Evolutionary conservation across 352 stramenopile species (phyloP).

Genomic region (Pythium myriotylum): DNA sequence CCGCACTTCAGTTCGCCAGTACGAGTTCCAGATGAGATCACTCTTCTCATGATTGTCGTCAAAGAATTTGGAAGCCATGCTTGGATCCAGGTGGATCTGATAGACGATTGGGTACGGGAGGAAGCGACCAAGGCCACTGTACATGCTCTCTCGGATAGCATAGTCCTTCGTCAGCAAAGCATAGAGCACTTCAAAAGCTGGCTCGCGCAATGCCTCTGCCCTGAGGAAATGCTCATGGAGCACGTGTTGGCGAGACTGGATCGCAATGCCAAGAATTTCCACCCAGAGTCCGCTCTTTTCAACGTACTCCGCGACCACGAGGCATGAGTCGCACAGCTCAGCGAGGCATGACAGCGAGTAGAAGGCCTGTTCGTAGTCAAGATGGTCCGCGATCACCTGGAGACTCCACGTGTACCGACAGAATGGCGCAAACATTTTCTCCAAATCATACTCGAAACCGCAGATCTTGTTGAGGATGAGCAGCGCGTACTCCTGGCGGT

Average conservation of each 20-base stretch:
- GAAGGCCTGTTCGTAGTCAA: slow-evolving; percentile 79
- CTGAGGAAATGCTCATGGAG: slow-evolving; percentile 81
- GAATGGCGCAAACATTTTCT: slow-evolving; percentile 75
- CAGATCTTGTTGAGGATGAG: slow-evolving; percentile 85
- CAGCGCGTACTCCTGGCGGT: slow-evolving; percentile 72
- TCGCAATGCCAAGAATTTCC: slow-evolving; percentile 74
- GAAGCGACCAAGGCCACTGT: slow-evolving; percentile 69
- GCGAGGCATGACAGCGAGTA: slow-evolving; percentile 78
- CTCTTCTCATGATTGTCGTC: slow-evolving; percentile 86
- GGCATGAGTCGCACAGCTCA: slow-evolving; percentile 76
- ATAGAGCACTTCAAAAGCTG: slow-evolving; percentile 84
- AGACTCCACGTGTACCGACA: slow-evolving; percentile 80
- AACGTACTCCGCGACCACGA: slow-evolving; percentile 76
- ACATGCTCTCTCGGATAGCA: slow-evolving; percentile 69
- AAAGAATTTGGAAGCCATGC: slow-evolving; percentile 71
- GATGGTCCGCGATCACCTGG: slow-evolving; percentile 81
- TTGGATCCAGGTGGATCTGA: slow-evolving; percentile 80
- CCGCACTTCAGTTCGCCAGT: slow-evolving; percentile 71
- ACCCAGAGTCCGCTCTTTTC: slow-evolving; percentile 76
- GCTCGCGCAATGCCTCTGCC: slow-evolving; percentile 71
- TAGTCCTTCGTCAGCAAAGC: slow-evolving; percentile 76
- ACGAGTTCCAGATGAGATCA: slow-evolving; percentile 84
- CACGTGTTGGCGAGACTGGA: slow-evolving; percentile 80
- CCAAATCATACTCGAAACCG: slow-evolving; percentile 66
- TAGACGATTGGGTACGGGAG: slow-evolving; percentile 83